phyloP scores from a whole-genome alignment of 495 filamentous ascomycete genomes.

The Parachaetomium inaequale region DNA sequence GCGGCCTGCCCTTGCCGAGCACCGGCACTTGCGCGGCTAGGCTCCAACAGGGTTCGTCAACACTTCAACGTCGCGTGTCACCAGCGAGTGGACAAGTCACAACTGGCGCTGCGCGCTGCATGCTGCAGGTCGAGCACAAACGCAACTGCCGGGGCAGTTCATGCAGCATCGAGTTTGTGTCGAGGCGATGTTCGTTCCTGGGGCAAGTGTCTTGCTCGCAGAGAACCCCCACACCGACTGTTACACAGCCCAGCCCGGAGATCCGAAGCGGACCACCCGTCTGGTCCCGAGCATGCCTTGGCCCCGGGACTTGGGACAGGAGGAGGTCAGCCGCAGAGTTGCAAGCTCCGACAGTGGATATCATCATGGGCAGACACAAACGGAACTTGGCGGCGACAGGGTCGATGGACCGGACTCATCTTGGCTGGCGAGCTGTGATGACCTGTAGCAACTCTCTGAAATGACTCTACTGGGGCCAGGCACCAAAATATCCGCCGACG shows the following conservation, averaged over 20 bases:
- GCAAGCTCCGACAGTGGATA: not conserved
- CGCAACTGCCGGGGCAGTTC: not conserved
- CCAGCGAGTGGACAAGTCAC: not conserved
- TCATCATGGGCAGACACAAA: not conserved
- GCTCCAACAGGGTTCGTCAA: not conserved
- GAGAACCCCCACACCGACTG: not conserved
- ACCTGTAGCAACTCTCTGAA: not conserved
- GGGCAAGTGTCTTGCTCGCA: not conserved
- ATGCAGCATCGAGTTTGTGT: not conserved
- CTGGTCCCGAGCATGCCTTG: not conserved
- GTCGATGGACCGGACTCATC: not conserved
- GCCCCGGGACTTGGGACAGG: not conserved
- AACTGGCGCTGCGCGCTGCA: too few species aligned
- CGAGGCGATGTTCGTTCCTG: not conserved
- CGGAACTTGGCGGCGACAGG: too few species aligned
- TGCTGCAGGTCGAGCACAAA: not conserved
- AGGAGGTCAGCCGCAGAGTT: not conserved
- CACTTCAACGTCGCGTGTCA: not conserved
- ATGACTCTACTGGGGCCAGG: not conserved
- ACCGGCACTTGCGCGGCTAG: constrained; percentile 1
- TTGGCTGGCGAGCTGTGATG: not conserved
- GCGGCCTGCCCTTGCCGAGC: not conserved
- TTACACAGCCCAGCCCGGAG: not conserved
- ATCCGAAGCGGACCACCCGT: not conserved
- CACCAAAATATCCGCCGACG: not conserved